phyloP scores from a whole-genome alignment of 2,329 filamentous ascomycete species.

The Fusarium ambrosium region DNA sequence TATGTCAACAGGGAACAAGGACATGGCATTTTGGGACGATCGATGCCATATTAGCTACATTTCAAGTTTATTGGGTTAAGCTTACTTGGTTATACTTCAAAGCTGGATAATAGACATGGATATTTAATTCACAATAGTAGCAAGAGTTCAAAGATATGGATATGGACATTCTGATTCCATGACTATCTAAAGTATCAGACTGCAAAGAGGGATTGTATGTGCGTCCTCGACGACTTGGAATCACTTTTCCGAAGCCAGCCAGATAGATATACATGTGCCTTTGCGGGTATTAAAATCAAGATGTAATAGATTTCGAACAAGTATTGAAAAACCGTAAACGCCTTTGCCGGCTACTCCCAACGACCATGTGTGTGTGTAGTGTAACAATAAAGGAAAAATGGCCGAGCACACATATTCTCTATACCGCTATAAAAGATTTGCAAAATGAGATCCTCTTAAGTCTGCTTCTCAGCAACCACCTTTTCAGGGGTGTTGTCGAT shows the following conservation, averaged over 20 bases:
- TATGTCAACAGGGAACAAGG: not conserved
- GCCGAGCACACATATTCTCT: constrained; percentile 12
- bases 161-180: constrained; percentile 38
- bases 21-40: not conserved
- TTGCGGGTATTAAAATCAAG: constrained; percentile 43
- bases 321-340: constrained; percentile 34
- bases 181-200: constrained; percentile 34
- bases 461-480: constrained; percentile 29
- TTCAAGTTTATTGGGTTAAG: not conserved
- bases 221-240: constrained; percentile 33
- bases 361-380: constrained; percentile 16
- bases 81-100: not conserved
- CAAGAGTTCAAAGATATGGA: constrained; percentile 14
- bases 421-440: constrained; percentile 36
- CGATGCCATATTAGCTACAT: not conserved
- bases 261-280: constrained; percentile 34
- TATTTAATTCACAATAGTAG: not conserved
- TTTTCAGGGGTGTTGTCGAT: constrained; percentile 31
- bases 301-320: constrained; percentile 16
- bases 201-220: constrained; percentile 31
- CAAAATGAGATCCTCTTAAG: constrained; percentile 21
- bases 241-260: constrained; percentile 39
- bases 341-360: constrained; percentile 46
- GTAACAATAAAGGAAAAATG: constrained; percentile 19
- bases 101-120: not conserved